Percentiles rank a stretch among this genome's conserved stretches.
Conservation (phyloP, 2,329 filamentous ascomycete species). For the Ophiostoma quercus region DNA sequence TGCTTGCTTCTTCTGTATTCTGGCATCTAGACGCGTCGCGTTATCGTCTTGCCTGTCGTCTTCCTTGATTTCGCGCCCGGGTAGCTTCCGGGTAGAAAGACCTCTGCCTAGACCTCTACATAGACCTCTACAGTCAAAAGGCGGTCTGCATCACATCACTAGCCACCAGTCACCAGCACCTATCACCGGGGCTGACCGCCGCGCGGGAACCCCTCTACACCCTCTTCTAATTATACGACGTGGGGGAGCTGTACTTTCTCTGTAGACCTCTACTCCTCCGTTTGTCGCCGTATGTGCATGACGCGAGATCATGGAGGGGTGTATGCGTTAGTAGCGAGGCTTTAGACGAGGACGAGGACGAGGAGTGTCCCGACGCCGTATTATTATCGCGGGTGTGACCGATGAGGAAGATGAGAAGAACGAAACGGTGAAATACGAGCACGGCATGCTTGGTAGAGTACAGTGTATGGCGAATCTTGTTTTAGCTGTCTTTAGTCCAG, state of each 20-base stretch:
- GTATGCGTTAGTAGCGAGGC: neutral
- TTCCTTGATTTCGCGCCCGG: neutral
- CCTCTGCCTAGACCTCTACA: neutral
- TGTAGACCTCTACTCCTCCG: neutral
- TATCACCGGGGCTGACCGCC: constrained; percentile 2
- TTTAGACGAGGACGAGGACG: neutral
- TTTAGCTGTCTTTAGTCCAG: neutral
- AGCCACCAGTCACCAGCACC: neutral
- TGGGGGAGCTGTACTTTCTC: neutral
- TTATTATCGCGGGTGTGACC: constrained; percentile 4
- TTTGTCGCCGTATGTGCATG: neutral
- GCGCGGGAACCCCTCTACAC: constrained; percentile 6
- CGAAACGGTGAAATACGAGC: constrained; percentile 5
- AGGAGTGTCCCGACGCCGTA: neutral
- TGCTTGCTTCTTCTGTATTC: no score
- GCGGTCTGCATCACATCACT: constrained; percentile 3
- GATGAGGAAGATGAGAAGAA: neutral
- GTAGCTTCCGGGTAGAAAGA: neutral
- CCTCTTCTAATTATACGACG: constrained; percentile 1
- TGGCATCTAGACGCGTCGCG: neutral
- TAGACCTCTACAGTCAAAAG: neutral
- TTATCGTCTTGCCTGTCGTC: neutral
- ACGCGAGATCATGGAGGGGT: constrained; percentile 13
- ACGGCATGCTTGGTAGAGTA: neutral
- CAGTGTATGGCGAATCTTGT: neutral